phyloP scores from a whole-genome alignment of 352 stramenopile genomes.

The Globisporangium barbulae region DNA sequence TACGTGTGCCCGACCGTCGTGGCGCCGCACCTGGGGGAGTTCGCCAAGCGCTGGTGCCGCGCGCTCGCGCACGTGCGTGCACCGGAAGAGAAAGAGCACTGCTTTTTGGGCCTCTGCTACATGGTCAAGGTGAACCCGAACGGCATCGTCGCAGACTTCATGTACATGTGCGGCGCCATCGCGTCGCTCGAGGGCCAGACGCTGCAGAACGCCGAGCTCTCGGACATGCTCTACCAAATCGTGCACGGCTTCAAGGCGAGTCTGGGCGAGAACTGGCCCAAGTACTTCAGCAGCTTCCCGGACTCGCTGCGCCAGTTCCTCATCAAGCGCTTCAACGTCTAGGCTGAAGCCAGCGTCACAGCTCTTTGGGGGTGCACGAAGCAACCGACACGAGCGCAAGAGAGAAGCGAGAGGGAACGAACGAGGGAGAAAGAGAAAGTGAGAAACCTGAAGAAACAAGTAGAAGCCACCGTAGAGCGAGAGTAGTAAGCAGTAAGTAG shows the following conservation, averaged over 20 bases:
- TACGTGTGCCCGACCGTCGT: conserved; percentile 83
- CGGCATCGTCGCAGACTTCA: conserved; percentile 84
- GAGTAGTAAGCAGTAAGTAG: conserved; percentile 3
- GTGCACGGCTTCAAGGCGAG: conserved; percentile 88
- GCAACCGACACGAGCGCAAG: not conserved
- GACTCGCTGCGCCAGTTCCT: conserved; percentile 80
- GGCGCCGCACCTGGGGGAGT: conserved; percentile 78
- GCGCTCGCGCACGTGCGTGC: conserved; percentile 82
- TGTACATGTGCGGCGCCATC: conserved; percentile 89
- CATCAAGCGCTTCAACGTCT: conserved; percentile 79
- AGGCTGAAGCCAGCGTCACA: conserved; percentile 7
- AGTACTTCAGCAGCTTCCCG: conserved; percentile 85
- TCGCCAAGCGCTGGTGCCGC: conserved; percentile 87
- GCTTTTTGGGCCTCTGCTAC: conserved; percentile 88
- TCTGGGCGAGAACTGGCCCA: conserved; percentile 81
- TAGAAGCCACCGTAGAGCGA: not conserved
- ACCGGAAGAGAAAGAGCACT: conserved; percentile 87
- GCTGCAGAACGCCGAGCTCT: conserved; percentile 73
- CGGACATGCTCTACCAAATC: conserved; percentile 87
- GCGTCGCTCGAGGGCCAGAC: conserved; percentile 81
- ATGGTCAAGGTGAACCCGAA: conserved; percentile 91
- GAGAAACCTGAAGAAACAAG: not conserved
- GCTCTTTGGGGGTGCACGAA: not conserved
- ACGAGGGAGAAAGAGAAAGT: not conserved
- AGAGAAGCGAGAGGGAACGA: not conserved